Conservation (phyloP, 179 eudicot species). For the Dionaea muscipula region DNA sequence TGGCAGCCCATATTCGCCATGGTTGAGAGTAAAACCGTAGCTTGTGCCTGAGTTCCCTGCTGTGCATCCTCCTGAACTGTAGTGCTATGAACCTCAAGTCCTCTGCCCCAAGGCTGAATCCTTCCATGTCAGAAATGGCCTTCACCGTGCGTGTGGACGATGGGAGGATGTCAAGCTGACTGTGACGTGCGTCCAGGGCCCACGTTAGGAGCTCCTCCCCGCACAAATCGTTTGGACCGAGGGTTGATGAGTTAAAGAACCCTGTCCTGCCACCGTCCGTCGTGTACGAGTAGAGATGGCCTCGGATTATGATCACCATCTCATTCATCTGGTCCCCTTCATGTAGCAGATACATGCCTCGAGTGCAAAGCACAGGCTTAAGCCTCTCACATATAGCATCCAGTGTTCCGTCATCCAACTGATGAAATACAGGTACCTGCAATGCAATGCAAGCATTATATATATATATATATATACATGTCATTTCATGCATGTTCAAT, state of each 20-base stretch:
- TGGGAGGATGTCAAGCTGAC: conserved; percentile 26
- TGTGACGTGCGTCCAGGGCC: conserved; percentile 15
- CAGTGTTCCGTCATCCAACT: conserved; percentile 31
- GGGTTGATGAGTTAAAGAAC: conserved; percentile 23
- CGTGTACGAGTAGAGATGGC: conserved; percentile 25
- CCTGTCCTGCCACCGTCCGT: conserved; percentile 33
- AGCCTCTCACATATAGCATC: conserved; percentile 33
- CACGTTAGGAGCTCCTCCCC: conserved; percentile 37
- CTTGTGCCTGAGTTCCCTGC: conserved; percentile 48
- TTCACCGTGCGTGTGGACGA: conserved; percentile 49
- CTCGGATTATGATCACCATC: conserved; percentile 34
- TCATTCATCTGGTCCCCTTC: conserved; percentile 29
- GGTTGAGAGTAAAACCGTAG: conserved; percentile 53
- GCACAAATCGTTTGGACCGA: conserved; percentile 32
- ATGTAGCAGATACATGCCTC: conserved; percentile 18
- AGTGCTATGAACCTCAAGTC: conserved; percentile 43
- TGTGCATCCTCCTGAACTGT: conserved; percentile 43
- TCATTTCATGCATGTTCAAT: background rate
- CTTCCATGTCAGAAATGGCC: conserved; percentile 48
- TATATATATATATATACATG: background rate
- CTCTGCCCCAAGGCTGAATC: conserved; percentile 43
- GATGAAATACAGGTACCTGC: conserved; percentile 33
- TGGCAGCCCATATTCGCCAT: conserved; percentile 56
- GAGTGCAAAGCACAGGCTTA: conserved; percentile 22
- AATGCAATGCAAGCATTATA: too few relatives aligned